Base-by-base conservation (phyloP, 2,329 filamentous ascomycete species). In the Monosporascus cannonballus region DNA sequence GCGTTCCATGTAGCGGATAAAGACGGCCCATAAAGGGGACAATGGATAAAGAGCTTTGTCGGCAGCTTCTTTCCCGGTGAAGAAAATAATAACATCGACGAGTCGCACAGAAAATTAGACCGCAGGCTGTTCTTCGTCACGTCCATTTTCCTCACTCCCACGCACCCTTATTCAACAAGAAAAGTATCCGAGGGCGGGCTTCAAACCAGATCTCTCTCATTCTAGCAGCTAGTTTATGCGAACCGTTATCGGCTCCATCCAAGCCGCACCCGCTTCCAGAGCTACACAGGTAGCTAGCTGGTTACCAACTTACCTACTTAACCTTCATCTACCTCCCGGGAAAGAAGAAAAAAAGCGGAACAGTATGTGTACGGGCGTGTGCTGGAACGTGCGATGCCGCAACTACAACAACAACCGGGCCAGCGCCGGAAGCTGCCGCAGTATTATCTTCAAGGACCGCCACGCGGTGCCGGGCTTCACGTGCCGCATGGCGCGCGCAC, bases 341-440 rank as follows among this genome's bases (percentile, higher is more conserved):
- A 24, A 39, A 49, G 24, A 36, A 8, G n/a, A 25, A 38, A 48
- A 15, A 46, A 46, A 4, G 49, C 36, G 47, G 17, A 22, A 22
- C 25, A 56, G 41, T 4, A 65, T 65, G 63, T 65, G 63, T 18
- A 64, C 61, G 1, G 57, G 58, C 0, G 54, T 55, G 5, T n/a
- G 37, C 3, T 56, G 59, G 46, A 18, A 52, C 1, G 54, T 50
- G 37, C 44, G 36, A 3, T 65, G 63, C 44, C 8, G 18, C 9
- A 46, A 46, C 42, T 17, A 46, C 41, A 24, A 44, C 20, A 20
- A 11, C 30, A 34, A 14, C 11, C 30, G 30, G 30, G 30, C 30
- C 30, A 34, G 11, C 11, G 11, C 41, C n/a, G 11, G n/a, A n/a
- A 3, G 20, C 14, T 66, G 63, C 51, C n/a, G n/a, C 11, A 54